Evolutionary conservation across 306 rosid species (phyloP), one percentile per base, ranked within the genome.

Genomic region (Prosopis cineraria): DNA sequence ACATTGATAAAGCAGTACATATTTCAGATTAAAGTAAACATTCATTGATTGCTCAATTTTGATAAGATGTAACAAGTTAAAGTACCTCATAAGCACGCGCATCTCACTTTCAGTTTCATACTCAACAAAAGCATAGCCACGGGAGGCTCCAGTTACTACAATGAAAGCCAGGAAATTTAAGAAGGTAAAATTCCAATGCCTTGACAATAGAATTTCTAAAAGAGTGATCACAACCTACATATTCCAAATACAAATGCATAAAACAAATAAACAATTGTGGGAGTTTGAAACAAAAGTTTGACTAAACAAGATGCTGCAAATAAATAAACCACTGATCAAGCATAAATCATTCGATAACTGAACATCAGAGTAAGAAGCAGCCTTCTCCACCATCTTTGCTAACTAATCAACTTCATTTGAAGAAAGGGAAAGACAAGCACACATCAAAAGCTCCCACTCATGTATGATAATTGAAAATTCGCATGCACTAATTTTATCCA

Each of bases 101-200:
- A 94, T 92, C 88, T 92, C 97, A 78, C 81, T 88, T 63, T 92
- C 94, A 55, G 88, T 87, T 85, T 92, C 94, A 40, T 56, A 94
- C 76, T 94, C 98, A 81, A 94, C 94, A 82, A 94, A 94, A 55
- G 96, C 97, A 92, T 92, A 94, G 62, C 98, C 97, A 17, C 96
- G 79, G 9, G 96, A 92, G 55, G 97, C 97, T 78, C 98, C 98
- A 0, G 97, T 92, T 19, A 94, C 98, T 94, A 90, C 64, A 87
- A 80, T 34, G 67, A 72, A 73, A 59, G 25, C 14, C 16, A 78
- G 25, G 11, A 66, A 72, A 43, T 6, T 29, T 80, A 60, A 30
- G 12, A 68, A 40, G 48, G 50, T 30, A 8, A 20, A 37, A 43
- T 67, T 72, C 72, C 72, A 24, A 50, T 45, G 60, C 22, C 63